Percentiles rank a stretch among this genome's conserved stretches.
Conservation (phyloP, 2,329 filamentous ascomycete species). For the Myriosclerotinia duriaeana region DNA sequence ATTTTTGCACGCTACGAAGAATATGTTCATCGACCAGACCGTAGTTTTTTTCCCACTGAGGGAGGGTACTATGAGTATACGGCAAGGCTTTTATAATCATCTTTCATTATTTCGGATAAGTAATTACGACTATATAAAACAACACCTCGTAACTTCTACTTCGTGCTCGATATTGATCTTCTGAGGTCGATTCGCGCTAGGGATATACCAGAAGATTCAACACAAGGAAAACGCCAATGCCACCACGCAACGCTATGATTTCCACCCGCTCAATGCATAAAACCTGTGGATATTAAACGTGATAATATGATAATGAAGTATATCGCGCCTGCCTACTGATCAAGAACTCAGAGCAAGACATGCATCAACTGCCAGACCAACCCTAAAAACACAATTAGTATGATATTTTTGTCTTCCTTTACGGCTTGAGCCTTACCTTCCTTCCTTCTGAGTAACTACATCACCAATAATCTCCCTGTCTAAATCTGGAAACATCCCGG, state of each 20-base stretch:
- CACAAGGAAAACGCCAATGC: constrained; percentile 22
- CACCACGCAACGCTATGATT: constrained; percentile 25
- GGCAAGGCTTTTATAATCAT: not conserved
- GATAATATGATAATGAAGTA: constrained; percentile 19
- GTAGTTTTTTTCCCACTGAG: not conserved
- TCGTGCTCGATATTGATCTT: constrained; percentile 19
- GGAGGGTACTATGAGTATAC: not conserved
- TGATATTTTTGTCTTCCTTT: constrained; percentile 31
- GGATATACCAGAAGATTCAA: constrained; percentile 26
- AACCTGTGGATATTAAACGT: constrained; percentile 21
- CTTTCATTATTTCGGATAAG: constrained; percentile 20
- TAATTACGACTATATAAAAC: constrained; percentile 25
- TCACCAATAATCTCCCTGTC: constrained; percentile 95
- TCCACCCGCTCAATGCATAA: constrained; percentile 24
- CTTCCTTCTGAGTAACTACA: constrained; percentile 93
- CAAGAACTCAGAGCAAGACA: constrained; percentile 64
- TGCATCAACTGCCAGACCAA: constrained; percentile 81
- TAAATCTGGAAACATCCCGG: constrained; percentile 94
- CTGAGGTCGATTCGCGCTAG: constrained; percentile 21
- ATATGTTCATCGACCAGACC: constrained; percentile 8
- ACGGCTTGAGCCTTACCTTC: constrained; percentile 60
- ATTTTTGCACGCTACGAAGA: constrained; percentile 24
- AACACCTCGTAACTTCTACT: constrained; percentile 13
- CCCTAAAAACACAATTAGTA: constrained; percentile 49
- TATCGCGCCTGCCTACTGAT: constrained; percentile 3